Evolutionary conservation across 306 rosid genomes (phyloP).

Genomic region (Gillenia trifoliata): DNA sequence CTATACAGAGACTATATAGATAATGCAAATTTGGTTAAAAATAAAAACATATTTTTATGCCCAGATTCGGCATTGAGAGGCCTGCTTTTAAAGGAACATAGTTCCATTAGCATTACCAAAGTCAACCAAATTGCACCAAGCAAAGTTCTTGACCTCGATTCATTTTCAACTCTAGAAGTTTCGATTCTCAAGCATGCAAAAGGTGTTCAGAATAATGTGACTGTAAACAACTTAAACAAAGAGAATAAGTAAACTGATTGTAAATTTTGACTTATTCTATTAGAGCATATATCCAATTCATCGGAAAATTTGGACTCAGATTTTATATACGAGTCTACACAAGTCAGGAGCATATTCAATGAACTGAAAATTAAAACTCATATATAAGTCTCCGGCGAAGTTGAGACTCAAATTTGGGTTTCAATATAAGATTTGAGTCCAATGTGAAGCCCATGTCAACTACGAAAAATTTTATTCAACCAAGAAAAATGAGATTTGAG

Average conservation of each 20-base stretch:
- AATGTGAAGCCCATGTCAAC: too few relatives aligned
- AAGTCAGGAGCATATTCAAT: too few relatives aligned
- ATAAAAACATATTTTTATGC: not conserved
- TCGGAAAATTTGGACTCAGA: too few relatives aligned
- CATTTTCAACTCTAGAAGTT: not conserved
- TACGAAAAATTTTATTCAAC: too few relatives aligned
- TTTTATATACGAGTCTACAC: too few relatives aligned
- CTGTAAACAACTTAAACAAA: not conserved
- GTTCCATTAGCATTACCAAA: slow-evolving; percentile 9
- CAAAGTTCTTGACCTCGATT: not conserved
- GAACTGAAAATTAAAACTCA: too few relatives aligned
- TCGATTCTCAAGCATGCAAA: not conserved
- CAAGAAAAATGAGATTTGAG: too few relatives aligned
- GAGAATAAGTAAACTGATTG: not conserved
- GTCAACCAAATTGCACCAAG: slow-evolving; percentile 22
- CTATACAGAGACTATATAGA: not conserved
- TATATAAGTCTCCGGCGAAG: too few relatives aligned
- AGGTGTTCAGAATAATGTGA: not conserved
- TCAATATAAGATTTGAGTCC: too few relatives aligned
- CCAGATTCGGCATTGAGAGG: slow-evolving; percentile 41
- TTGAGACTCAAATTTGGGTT: too few relatives aligned
- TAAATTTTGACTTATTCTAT: too few relatives aligned
- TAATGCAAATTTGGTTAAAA: not conserved
- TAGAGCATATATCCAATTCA: too few relatives aligned
- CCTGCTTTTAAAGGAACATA: slow-evolving; percentile 23